Base-by-base conservation (phyloP, 129 eudicot species). In the Helianthus tuberosus region DNA sequence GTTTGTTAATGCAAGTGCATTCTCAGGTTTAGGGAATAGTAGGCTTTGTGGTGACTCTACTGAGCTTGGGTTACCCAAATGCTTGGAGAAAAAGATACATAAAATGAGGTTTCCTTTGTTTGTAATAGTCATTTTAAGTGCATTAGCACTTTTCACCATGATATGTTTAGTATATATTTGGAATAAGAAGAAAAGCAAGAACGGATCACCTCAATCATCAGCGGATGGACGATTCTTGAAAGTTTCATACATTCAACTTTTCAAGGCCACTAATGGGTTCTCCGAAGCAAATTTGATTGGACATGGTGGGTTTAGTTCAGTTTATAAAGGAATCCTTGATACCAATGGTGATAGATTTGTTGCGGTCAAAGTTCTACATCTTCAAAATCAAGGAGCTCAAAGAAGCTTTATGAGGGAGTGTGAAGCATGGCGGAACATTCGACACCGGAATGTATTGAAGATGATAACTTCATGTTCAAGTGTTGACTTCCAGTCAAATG, bases 261-360 rank as follows among this genome's bases (percentile, higher is more conserved):
- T 47, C 27, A 62, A 71, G 69, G 87, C 84, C 58, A 79, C 87
- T 3, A 1, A 75, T 8, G 84, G 75, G 64, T 84, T 84, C 48
- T 74, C 78, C 0, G 5, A 20, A 46, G 63, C 35, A 1, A 75
- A 84, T 54, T 38, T 84, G 55, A 47, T 79, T 44, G 78, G 84
- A n/a, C 1, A 7, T 29, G 73, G 79, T n/a, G 29, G 65, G 8
- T 69, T 47, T 11, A 72, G 85, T 20, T 64, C 76, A 29, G 81
- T 81, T 11, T 81, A 69, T 39, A 75, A 59, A 50, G 84, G 84
- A 66, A 49, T 61, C 13, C 17, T 75, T 47, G 68, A 81, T 59
- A 15, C 11, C 12, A 9, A 29, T 3, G 70, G 44, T 13, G 51
- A 23, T 11, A 13, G 1, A 20, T 39, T 46, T 27, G 64, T 82